Percentiles rank a stretch among this genome's conserved stretches.
Evolutionary conservation across 495 filamentous ascomycete genomes (phyloP).

Genomic region (Neurospora sp.): DNA sequence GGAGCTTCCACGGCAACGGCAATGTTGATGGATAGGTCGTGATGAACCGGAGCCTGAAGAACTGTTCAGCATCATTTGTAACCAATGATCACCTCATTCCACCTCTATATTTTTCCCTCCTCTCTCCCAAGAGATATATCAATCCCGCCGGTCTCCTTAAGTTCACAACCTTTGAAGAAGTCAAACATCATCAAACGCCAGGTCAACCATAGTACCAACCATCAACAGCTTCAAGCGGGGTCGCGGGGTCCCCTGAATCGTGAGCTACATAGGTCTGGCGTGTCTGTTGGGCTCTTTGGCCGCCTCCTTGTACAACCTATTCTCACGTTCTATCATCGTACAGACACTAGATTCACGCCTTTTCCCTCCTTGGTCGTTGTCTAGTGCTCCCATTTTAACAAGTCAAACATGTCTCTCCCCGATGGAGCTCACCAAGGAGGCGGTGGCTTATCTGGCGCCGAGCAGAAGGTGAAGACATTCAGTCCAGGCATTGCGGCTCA

Average conservation of each 20-base stretch:
- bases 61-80: not conserved
- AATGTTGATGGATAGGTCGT: not conserved
- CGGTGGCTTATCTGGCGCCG: constrained; percentile 21
- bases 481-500: constrained; percentile 20
- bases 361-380: not conserved
- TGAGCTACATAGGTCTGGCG: not conserved
- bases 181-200: not conserved
- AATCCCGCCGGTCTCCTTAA: not conserved
- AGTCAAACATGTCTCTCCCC: constrained; percentile 8
- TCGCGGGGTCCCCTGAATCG: not conserved
- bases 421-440: constrained; percentile 26
- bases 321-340: not conserved
- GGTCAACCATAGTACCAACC: not conserved
- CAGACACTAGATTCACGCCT: not conserved
- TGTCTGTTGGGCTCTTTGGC: not conserved
- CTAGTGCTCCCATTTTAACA: not conserved
- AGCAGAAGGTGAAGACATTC: constrained; percentile 21
- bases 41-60: not conserved
- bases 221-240: not conserved
- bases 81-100: not conserved
- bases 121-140: not conserved
- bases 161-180: not conserved
- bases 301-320: not conserved
- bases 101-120: not conserved
- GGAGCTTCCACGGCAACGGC: not conserved